phyloP scores from a whole-genome alignment of 2,329 filamentous ascomycete species.

The Aureobasidium sp. region DNA sequence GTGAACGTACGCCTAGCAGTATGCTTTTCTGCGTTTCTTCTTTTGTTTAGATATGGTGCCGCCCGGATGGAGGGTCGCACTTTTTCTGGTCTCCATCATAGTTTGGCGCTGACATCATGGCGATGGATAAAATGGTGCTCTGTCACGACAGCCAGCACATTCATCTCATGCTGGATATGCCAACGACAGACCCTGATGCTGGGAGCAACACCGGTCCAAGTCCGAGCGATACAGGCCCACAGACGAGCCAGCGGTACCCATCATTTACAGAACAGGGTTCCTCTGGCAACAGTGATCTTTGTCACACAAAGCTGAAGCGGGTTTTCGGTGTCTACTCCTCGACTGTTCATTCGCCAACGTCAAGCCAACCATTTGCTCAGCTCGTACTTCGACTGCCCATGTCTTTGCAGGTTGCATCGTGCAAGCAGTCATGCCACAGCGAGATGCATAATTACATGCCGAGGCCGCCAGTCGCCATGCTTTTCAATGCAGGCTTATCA shows the following conservation, averaged over 20 bases:
- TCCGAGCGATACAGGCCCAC: not conserved
- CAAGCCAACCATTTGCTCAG: not conserved
- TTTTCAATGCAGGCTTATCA: not conserved
- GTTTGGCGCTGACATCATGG: no score
- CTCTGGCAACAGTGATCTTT: not conserved
- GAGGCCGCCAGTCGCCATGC: not conserved
- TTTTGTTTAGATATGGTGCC: no score
- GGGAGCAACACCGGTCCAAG: not conserved
- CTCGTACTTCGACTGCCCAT: not conserved
- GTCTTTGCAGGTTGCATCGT: not conserved
- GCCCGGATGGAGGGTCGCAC: no score
- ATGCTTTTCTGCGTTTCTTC: no score
- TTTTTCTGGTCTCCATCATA: no score
- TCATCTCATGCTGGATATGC: not conserved
- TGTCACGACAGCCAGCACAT: not conserved
- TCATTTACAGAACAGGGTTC: not conserved
- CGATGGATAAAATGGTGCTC: not conserved
- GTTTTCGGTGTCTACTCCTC: not conserved
- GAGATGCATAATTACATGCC: not conserved
- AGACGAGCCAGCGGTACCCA: not conserved
- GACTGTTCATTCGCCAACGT: not conserved
- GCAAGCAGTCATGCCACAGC: not conserved
- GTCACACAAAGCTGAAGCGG: not conserved
- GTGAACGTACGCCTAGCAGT: no score
- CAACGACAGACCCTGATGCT: not conserved